These are phyloP conservation scores for Phytophthora fragariaefolia DNA, from an alignment of 352 stramenopile species.

Conservation along the genomic window DNA sequence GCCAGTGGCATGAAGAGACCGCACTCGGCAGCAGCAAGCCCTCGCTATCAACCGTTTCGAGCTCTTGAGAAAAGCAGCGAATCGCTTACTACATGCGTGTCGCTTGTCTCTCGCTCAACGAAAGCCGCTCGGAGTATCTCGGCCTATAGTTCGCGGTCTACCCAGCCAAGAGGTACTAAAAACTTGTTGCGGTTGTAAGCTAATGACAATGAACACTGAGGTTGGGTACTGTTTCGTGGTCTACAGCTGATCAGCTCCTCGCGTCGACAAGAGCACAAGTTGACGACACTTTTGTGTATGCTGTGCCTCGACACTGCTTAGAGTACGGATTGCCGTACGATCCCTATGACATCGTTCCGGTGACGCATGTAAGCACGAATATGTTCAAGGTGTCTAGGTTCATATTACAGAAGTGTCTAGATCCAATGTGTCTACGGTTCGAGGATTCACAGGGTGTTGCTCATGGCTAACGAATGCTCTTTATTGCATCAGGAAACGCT, in stretches of 20 bases:
- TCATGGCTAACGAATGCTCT: no score
- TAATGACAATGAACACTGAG: not conserved
- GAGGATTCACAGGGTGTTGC: no score
- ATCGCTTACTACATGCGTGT: conserved; percentile 25
- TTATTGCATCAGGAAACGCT: conserved; percentile 24
- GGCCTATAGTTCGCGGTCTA: conserved; percentile 9
- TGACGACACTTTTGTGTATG: conserved; percentile 70
- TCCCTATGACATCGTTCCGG: conserved; percentile 68
- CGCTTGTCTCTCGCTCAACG: conserved; percentile 9
- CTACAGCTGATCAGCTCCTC: conserved; percentile 19
- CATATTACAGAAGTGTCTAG: no score
- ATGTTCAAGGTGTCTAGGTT: not conserved
- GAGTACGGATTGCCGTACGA: conserved; percentile 57
- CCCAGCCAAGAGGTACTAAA: conserved; percentile 25
- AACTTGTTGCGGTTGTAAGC: not conserved
- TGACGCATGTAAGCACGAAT: conserved; percentile 55
- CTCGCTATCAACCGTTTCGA: conserved; percentile 15
- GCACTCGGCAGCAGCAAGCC: conserved; percentile 32
- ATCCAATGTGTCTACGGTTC: no score
- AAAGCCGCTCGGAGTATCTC: conserved; percentile 22
- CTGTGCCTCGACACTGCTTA: conserved; percentile 63
- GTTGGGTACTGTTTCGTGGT: not conserved
- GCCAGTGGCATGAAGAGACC: conserved; percentile 26
- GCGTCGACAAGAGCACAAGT: conserved; percentile 25
- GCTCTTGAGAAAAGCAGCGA: conserved; percentile 24